A percentile compares a stretch with the other conserved stretches of the same genome.
These are phyloP conservation scores for Ascochyta fabae DNA, from an alignment of 2,329 filamentous ascomycete genomes.

Conservation along the genomic window DNA sequence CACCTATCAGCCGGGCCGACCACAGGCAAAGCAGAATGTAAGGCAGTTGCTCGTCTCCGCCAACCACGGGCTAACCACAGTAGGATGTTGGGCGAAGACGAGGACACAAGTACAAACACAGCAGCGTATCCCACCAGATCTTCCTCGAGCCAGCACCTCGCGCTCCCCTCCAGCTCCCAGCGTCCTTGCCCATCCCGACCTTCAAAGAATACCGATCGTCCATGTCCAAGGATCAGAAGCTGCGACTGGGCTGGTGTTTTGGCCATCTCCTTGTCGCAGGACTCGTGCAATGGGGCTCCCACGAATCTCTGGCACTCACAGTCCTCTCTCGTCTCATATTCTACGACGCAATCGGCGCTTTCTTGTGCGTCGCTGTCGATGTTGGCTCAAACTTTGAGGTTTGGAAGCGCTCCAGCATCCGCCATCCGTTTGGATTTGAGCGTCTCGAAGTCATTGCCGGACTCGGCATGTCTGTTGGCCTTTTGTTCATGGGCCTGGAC, in stretches of 20 bases:
- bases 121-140: constrained; percentile 93
- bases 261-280: constrained; percentile 85
- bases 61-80: constrained; percentile 31
- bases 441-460: constrained; percentile 92
- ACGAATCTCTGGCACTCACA: constrained; percentile 87
- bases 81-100: constrained; percentile 89
- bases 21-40: constrained; percentile 72
- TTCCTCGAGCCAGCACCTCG: constrained; percentile 90
- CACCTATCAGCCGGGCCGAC: constrained; percentile 60
- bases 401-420: constrained; percentile 90
- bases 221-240: constrained; percentile 87
- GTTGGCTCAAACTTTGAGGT: constrained; percentile 97
- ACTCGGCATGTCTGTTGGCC: constrained; percentile 93
- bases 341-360: constrained; percentile 91
- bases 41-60: neutral
- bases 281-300: constrained; percentile 84
- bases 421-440: constrained; percentile 91
- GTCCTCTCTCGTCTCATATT: constrained; percentile 92
- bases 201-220: constrained; percentile 84
- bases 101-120: constrained; percentile 98
- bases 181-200: constrained; percentile 90
- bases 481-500: constrained; percentile 97
- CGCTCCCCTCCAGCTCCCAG: constrained; percentile 85
- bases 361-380: constrained; percentile 90
- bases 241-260: constrained; percentile 84